Base-by-base conservation (phyloP, 176 grass and related monocot species). In the Oryza meridionalis region DNA sequence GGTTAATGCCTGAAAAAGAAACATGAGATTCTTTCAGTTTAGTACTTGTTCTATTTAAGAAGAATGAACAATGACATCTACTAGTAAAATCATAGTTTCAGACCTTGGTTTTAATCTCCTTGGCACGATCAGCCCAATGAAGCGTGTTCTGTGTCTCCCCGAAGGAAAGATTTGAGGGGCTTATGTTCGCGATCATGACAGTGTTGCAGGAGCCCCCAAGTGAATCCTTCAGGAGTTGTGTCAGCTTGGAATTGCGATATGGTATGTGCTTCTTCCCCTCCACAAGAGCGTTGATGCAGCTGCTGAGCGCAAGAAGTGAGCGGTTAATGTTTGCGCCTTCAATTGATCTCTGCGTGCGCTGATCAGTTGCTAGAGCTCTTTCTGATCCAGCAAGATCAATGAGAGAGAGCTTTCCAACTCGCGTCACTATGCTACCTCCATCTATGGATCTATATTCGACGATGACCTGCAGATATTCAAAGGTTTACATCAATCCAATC, bases 91-190 rank as follows among this genome's bases (percentile, higher is more conserved):
- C 55, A 32, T 29, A 84, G 40, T 25, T 32, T 26, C 79, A 82
- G 40, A 98, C 96, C 93, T 99, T 94, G 16, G 84, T 96, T 86
- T 88, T 95, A 76, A 99, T 99, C 90, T 99, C 91, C 88, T 99
- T 99, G 81, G 96, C 96, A 68, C 96, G 96, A 76, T 99, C 96
- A 67, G 96, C 96, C 96, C 96, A 99, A 71, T 99, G 96, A 38
- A 99, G 96, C 0, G 96, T 99, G 70, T 99, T 99, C 25, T 99
- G 96, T 17, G 96, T 99, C 87, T 99, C 96, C 67, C 89, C 88
- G 51, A 99, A 99, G 8, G 86, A 82, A 77, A 92, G 75, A 70
- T 87, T 89, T 7, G 88, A 94, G 1, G 93, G 93, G 70, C 91
- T 94, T 42, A 99, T 90, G 72, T 99, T 99, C 9, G 96, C 96